These are phyloP conservation scores for Alternaria atra DNA, from an alignment of 2,329 filamentous ascomycete genomes.

Conservation along the genomic window DNA sequence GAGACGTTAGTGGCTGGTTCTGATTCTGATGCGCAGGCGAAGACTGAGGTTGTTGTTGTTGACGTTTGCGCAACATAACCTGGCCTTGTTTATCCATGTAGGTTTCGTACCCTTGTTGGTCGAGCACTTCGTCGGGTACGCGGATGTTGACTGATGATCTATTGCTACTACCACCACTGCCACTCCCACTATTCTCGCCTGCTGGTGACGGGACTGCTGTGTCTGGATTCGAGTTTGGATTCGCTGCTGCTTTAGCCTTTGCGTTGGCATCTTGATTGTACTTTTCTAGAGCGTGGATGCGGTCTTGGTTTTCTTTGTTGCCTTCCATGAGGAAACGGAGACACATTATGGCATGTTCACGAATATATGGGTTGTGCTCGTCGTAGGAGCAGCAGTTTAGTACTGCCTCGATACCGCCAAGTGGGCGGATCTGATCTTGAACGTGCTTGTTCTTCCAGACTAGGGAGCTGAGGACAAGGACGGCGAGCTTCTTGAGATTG, in stretches of 20 bases:
- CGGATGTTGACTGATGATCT: slow-evolving; percentile 39
- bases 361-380: slow-evolving; percentile 91
- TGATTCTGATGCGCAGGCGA: not conserved
- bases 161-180: not conserved
- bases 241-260: slow-evolving; percentile 15
- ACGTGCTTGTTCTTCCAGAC: slow-evolving; percentile 87
- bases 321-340: slow-evolving; percentile 70
- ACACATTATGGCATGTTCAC: slow-evolving; percentile 74
- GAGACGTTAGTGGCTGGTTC: slow-evolving; percentile 16
- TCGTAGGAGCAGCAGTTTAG: slow-evolving; percentile 91
- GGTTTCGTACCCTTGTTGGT: slow-evolving; percentile 60
- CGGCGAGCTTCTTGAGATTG: slow-evolving; percentile 91
- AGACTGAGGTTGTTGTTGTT: slow-evolving; percentile 23
- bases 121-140: slow-evolving; percentile 59
- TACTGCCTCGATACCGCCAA: slow-evolving; percentile 86
- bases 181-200: not conserved
- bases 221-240: not conserved
- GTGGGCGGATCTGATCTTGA: slow-evolving; percentile 84
- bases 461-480: slow-evolving; percentile 87
- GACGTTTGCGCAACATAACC: slow-evolving; percentile 58
- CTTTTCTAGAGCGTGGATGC: slow-evolving; percentile 69
- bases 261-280: slow-evolving; percentile 34
- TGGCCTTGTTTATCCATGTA: slow-evolving; percentile 61
- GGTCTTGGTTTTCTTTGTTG: slow-evolving; percentile 75
- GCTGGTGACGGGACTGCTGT: not conserved